Conservation (phyloP, 2,329 filamentous ascomycete genomes). For the Colletotrichum horii region DNA sequence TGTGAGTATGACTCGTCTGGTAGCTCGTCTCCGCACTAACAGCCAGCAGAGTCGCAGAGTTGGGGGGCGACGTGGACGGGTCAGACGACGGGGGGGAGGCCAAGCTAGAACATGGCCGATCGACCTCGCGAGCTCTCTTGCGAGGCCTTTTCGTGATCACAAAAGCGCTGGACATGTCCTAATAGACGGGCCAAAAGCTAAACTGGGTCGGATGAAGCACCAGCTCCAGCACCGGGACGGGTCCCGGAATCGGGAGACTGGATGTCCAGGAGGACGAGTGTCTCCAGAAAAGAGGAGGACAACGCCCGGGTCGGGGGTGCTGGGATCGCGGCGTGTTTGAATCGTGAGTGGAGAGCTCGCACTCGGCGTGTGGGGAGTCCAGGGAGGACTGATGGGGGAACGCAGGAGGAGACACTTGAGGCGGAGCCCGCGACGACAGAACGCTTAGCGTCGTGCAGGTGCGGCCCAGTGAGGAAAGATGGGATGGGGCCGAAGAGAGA, state of each 20-base stretch:
- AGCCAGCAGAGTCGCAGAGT: neutral
- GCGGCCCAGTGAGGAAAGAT: constrained; percentile 14
- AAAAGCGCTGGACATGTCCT: neutral
- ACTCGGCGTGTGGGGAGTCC: neutral
- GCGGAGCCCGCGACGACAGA: neutral
- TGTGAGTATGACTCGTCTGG: neutral
- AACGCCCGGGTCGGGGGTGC: neutral
- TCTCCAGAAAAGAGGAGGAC: neutral
- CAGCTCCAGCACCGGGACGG: neutral
- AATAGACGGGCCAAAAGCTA: neutral
- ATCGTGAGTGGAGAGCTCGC: neutral
- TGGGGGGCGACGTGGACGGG: neutral
- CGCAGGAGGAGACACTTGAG: neutral
- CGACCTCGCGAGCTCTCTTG: constrained; percentile 1
- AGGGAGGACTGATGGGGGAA: neutral
- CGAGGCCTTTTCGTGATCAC: neutral
- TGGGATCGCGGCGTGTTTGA: neutral
- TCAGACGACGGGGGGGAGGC: neutral
- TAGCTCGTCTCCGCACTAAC: neutral
- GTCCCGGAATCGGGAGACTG: neutral
- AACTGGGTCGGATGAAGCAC: neutral
- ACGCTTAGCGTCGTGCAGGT: constrained; percentile 1
- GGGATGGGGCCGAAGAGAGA: constrained; percentile 9
- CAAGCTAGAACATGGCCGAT: neutral
- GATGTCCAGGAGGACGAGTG: neutral